Evolutionary conservation across 2,329 filamentous ascomycete species (phyloP), one percentile per base, ranked within the genome.

Genomic region (Exserohilum turcica): DNA sequence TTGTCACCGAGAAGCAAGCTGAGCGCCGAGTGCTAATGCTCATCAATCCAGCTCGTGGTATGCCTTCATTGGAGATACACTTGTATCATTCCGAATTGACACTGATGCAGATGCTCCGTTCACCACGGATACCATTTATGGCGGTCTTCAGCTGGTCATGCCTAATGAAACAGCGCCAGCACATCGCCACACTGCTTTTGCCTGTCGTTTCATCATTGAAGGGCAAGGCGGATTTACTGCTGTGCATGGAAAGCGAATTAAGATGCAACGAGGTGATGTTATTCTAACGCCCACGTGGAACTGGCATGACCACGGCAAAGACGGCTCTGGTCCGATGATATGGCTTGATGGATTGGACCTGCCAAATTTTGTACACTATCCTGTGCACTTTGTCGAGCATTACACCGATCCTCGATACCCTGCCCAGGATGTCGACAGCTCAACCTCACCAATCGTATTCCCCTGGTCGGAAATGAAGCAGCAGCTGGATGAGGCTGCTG

Each of bases 261-360:
- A 73, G 2, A 80, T 86, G 65, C 63, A 74, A 16, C 74, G 78
- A 2, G 82, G 82, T 7, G 83, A 85, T 56, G 80, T 85, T 1
- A 81, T 85, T 12, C 67, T 85, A 0, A 86, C 83, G 0, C 83
- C 82, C 0, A 79, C 77, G 0, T 85, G 83, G 83, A 80, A 84
- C 61, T 85, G 80, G 77, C 61, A 64, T 29, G 83, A 85, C 54
- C 83, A 86, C 51, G 83, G 83, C 3, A 85, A 85, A 42, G 82
- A 85, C 51, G 79, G 82, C 7, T 72, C 74, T 1, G 75, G 74
- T 1, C 81, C 82, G 0, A 80, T 84, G 65, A 79, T 86, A 24
- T 86, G 83, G 83, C 72, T 86, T 1, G 83, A 85, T 61, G 80
- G 78, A 3, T 65, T 86, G 1, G 80, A 85, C 66, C 64, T 85